Percentiles rank a stretch among this genome's conserved stretches.
Evolutionary conservation across 2,329 filamentous ascomycete genomes (phyloP).

Genomic region (Penicillium hordei): DNA sequence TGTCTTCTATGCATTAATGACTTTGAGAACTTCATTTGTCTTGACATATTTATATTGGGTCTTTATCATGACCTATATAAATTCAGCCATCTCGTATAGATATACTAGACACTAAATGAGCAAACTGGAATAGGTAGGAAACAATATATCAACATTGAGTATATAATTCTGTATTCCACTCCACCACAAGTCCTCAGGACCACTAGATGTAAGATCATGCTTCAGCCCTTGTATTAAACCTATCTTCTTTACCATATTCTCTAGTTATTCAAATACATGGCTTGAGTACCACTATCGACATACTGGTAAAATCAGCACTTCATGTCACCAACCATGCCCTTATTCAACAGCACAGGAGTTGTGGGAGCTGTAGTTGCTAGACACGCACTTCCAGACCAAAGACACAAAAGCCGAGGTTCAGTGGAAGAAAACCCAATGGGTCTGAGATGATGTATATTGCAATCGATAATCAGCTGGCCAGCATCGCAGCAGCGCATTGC

Average conservation of each 20-base stretch:
- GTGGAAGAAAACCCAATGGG: too few relatives aligned
- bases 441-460: too few relatives aligned
- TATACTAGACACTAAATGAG: not conserved
- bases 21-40: not conserved
- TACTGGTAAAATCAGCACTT: too few relatives aligned
- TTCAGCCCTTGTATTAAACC: not conserved
- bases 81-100: not conserved
- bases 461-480: too few relatives aligned
- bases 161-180: not conserved
- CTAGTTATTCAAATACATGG: not conserved
- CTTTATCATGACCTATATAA: not conserved
- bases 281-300: too few relatives aligned
- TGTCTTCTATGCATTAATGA: not conserved
- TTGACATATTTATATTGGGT: not conserved
- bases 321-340: too few relatives aligned
- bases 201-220: not conserved
- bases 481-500: not conserved
- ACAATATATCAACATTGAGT: not conserved
- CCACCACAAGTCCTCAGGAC: not conserved
- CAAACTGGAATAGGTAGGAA: not conserved
- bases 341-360: too few relatives aligned
- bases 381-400: too few relatives aligned
- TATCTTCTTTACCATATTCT: not conserved
- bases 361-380: too few relatives aligned
- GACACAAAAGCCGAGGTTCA: too few relatives aligned